Base-by-base conservation (phyloP, 192 early-diverging fungal species). In the Backusella luteola region DNA sequence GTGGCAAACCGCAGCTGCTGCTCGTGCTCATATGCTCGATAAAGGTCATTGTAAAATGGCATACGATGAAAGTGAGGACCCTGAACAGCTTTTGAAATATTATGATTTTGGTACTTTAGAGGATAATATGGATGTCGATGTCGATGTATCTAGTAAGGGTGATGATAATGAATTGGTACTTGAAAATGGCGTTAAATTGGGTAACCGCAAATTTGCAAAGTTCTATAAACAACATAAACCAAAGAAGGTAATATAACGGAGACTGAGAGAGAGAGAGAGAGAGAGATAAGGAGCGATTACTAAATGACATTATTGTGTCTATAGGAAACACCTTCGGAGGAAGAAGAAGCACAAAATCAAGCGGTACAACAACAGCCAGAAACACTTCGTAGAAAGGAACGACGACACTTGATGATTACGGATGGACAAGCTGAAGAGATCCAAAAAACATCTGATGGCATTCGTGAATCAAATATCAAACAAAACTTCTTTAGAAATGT, bases 11-110 rank as follows among this genome's bases (percentile, higher is more conserved):
- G 74, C 96, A 63, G 95, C 96, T 71, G 96, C 96, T 42, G 96
- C 97, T 36, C 86, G 95, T 70, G 88, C 87, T 68, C 98, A 99
- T 77, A 99, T 99, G 97, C 77, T 87, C 42, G 93, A 94, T 82
- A 96, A 95, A 85, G 96, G 96, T 9, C 98, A 99, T 84, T 95
- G 93, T 82, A 98, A 96, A 85, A 94, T 99, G 73, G 90, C 91
- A 19, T 98, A 98, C 78, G 96, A 98, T 77, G 91, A 93, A 63
- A 94, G 93, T 44, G 91, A 91, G 5, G 96, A 99, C 71, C 89
- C 93, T 73, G 86, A 93, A 77, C 97, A 97, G 80, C 81, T 99
- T 67, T 89, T 90, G 8, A 96, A 97, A 73, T 99, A 90, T 85
- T 99, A 99, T 85, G 96, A 98, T 81, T 99, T 97, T 84, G 89